Percentiles rank a stretch among this genome's conserved stretches.
phyloP scores from a whole-genome alignment of 805 yeast species.

The Maudiozyma saulgeensis region DNA sequence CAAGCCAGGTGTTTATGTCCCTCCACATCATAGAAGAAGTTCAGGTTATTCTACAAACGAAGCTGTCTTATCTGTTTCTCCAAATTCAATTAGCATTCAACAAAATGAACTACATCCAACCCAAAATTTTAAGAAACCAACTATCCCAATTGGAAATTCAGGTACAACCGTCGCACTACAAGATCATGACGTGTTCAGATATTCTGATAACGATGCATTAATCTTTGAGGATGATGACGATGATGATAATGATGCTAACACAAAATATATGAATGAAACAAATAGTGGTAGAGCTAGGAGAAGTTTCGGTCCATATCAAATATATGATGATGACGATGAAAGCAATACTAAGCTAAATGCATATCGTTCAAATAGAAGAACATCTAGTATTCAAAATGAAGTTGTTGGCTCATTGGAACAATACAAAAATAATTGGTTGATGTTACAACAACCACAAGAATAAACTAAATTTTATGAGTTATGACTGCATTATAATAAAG shows the following conservation, averaged over 20 bases:
- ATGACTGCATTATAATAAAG: not conserved
- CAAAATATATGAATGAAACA: not conserved
- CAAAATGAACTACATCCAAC: not conserved
- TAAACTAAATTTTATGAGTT: constrained; percentile 1
- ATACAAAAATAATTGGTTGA: constrained; percentile 31
- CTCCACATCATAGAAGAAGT: constrained; percentile 45
- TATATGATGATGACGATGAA: constrained; percentile 9
- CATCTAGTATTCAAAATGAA: constrained; percentile 27
- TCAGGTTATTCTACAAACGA: constrained; percentile 17
- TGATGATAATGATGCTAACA: constrained; percentile 15
- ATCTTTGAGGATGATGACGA: constrained; percentile 23
- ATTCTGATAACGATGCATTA: constrained; percentile 22
- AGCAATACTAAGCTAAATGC: constrained; percentile 3
- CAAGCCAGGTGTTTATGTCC: constrained; percentile 34
- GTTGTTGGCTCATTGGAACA: constrained; percentile 30
- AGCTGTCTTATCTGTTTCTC: constrained; percentile 16
- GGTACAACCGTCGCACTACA: constrained; percentile 23
- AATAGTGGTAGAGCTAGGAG: constrained; percentile 10
- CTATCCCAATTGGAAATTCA: constrained; percentile 13
- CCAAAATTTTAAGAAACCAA: constrained; percentile 5
- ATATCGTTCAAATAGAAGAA: constrained; percentile 13
- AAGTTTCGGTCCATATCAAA: constrained; percentile 14
- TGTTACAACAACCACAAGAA: constrained; percentile 28
- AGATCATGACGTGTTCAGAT: constrained; percentile 22
- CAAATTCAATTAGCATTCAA: constrained; percentile 12